A percentile compares a stretch with the other conserved stretches of the same genome.
Evolutionary conservation across 2,329 filamentous ascomycete species (phyloP).

Genomic region (Thielaviopsis punctulata): DNA sequence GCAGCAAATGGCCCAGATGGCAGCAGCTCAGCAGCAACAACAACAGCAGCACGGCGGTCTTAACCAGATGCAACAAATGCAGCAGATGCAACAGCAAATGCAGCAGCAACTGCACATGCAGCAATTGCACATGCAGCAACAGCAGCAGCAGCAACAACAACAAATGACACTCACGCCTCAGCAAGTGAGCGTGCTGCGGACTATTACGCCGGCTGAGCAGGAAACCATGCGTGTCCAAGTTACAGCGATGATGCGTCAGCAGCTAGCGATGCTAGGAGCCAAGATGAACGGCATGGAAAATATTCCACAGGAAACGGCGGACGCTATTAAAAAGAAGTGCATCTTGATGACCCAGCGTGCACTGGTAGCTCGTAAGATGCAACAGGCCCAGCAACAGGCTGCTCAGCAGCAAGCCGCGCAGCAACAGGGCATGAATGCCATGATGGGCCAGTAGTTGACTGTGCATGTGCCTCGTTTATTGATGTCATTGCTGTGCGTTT

Average conservation of each 20-base stretch:
- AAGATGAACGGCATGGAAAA: constrained; percentile 26
- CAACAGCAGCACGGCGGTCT: constrained; percentile 18
- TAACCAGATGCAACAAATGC: neutral
- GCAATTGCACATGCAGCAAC: constrained; percentile 26
- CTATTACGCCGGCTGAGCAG: constrained; percentile 19
- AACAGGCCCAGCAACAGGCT: constrained; percentile 8
- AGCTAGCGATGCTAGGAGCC: constrained; percentile 20
- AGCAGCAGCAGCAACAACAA: constrained; percentile 18
- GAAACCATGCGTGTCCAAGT: constrained; percentile 12
- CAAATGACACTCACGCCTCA: constrained; percentile 11
- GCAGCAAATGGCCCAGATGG: constrained; percentile 15
- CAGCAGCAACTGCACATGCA: constrained; percentile 23
- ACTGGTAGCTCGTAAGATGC: constrained; percentile 20
- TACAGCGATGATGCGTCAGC: constrained; percentile 1
- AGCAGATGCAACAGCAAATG: too few species aligned
- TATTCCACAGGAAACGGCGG: constrained; percentile 29
- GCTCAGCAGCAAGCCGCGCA: constrained; percentile 18
- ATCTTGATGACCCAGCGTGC: constrained; percentile 21
- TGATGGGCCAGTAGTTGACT: constrained; percentile 32
- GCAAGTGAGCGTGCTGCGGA: constrained; percentile 12
- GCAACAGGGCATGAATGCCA: constrained; percentile 32
- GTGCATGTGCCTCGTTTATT: neutral
- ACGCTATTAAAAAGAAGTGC: constrained; percentile 28
- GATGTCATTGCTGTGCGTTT: neutral
- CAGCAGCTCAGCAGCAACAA: constrained; percentile 18